Conservation (phyloP, 176 grass and related monocot species). For the Microstegium vimineum region DNA sequence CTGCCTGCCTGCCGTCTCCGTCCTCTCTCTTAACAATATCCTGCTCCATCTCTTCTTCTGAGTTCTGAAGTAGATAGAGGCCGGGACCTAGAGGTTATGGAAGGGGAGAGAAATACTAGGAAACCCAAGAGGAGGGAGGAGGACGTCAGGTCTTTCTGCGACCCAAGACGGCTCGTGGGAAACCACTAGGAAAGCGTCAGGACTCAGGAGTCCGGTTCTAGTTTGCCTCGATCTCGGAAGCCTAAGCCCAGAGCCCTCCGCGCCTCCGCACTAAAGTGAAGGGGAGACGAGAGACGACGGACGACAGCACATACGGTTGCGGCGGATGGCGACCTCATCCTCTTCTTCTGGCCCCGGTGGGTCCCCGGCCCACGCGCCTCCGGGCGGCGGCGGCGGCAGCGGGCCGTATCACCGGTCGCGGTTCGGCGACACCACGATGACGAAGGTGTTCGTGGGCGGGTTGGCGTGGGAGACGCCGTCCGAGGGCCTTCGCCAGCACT, state of each 20-base stretch:
- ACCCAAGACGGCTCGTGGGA: background rate
- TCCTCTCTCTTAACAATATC: constrained; percentile 2
- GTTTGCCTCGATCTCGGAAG: background rate
- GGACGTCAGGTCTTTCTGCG: background rate
- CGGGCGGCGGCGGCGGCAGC: background rate
- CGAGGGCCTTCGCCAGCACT: constrained; percentile 64
- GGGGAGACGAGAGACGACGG: no score
- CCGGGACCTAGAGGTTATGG: constrained; percentile 15
- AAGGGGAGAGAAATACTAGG: background rate
- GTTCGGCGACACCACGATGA: constrained; percentile 89
- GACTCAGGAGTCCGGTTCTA: background rate
- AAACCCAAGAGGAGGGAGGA: constrained; percentile 1
- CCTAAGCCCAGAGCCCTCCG: background rate
- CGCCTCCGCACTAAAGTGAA: background rate
- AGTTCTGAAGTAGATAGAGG: background rate
- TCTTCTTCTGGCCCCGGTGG: constrained; percentile 20
- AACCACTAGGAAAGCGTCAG: background rate
- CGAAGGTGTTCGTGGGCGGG: constrained; percentile 96
- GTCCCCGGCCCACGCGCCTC: constrained; percentile 15
- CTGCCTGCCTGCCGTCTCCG: background rate
- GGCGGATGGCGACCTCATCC: constrained; percentile 16
- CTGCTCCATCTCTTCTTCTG: constrained; percentile 9
- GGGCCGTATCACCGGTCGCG: constrained; percentile 49
- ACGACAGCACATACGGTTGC: background rate
- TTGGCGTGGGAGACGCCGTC: constrained; percentile 94